phyloP scores from a whole-genome alignment of 139 green algal species.

The Asterochloris erici region DNA sequence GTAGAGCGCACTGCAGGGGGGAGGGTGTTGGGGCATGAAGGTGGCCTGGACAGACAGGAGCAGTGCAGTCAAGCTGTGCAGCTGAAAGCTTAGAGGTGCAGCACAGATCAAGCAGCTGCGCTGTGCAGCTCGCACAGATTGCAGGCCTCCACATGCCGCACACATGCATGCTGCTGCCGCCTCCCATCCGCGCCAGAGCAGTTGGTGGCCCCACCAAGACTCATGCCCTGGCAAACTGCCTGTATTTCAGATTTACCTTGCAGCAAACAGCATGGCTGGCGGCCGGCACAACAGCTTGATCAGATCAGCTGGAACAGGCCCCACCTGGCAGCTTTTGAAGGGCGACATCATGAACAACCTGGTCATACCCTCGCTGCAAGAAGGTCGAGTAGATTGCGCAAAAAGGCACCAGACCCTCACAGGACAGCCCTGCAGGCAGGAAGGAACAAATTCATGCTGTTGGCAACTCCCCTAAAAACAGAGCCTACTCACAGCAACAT shows the following conservation, averaged over 20 bases:
- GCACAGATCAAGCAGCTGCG: too few species aligned
- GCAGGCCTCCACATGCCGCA: too few species aligned
- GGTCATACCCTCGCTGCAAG: conserved; percentile 96
- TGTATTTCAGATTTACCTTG: not conserved
- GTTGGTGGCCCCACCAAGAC: not conserved
- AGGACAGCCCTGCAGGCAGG: conserved; percentile 69
- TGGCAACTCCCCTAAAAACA: too few species aligned
- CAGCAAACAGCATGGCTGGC: not conserved
- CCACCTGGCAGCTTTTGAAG: conserved; percentile 94
- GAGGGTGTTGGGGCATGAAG: too few species aligned
- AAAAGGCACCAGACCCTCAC: conserved; percentile 92
- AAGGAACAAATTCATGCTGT: conserved; percentile 87
- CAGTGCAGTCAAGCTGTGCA: too few species aligned
- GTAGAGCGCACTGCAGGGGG: too few species aligned
- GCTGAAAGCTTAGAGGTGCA: too few species aligned
- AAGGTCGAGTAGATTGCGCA: conserved; percentile 98
- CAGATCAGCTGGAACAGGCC: not conserved
- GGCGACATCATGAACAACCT: conserved; percentile 96
- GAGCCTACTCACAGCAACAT: too few species aligned
- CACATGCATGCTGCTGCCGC: too few species aligned
- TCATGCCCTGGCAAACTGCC: not conserved
- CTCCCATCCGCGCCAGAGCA: not conserved
- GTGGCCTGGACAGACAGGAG: too few species aligned
- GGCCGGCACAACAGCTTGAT: not conserved
- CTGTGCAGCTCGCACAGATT: too few species aligned